Conservation (phyloP, 371 early-diverging fungal genomes). For the Mucor irregularis region DNA sequence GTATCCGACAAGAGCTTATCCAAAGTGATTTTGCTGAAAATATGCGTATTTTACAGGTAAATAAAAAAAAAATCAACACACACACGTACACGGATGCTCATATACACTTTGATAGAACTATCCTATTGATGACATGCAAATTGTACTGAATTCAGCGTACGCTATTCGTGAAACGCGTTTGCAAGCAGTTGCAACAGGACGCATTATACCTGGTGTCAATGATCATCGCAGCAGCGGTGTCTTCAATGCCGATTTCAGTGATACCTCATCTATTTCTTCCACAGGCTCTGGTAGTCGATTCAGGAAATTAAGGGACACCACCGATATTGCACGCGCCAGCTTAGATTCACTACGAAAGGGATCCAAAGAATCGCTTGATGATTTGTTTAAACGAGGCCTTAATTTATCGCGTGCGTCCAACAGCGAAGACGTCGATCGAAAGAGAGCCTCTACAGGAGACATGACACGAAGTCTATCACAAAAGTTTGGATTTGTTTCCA, state of each 20-base stretch:
- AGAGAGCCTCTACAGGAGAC: constrained; percentile 42
- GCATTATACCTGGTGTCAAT: constrained; percentile 42
- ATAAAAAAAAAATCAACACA: not conserved
- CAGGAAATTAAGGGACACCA: constrained; percentile 40
- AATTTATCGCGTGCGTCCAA: constrained; percentile 14
- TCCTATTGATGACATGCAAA: constrained; percentile 52
- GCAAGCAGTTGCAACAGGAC: constrained; percentile 28
- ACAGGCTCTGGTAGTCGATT: constrained; percentile 38
- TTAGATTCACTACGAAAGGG: constrained; percentile 44
- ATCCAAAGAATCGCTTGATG: constrained; percentile 46
- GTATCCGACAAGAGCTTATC: constrained; percentile 59
- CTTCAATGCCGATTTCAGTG: constrained; percentile 35
- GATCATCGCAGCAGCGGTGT: constrained; percentile 32
- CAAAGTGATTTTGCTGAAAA: constrained; percentile 66
- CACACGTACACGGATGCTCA: not conserved
- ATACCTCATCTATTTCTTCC: constrained; percentile 45
- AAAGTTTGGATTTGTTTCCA: constrained; percentile 23
- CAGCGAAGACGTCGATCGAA: constrained; percentile 24
- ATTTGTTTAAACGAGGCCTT: constrained; percentile 34
- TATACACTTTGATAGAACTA: constrained; percentile 40
- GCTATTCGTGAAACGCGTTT: constrained; percentile 42
- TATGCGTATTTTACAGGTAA: constrained; percentile 63
- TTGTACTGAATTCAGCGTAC: constrained; percentile 42
- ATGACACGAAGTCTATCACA: constrained; percentile 36
- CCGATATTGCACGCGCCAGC: constrained; percentile 43